Percentiles rank a stretch among this genome's conserved stretches.
Evolutionary conservation across 495 filamentous ascomycete species (phyloP).

Genomic region (Aspergillus homomorphus): DNA sequence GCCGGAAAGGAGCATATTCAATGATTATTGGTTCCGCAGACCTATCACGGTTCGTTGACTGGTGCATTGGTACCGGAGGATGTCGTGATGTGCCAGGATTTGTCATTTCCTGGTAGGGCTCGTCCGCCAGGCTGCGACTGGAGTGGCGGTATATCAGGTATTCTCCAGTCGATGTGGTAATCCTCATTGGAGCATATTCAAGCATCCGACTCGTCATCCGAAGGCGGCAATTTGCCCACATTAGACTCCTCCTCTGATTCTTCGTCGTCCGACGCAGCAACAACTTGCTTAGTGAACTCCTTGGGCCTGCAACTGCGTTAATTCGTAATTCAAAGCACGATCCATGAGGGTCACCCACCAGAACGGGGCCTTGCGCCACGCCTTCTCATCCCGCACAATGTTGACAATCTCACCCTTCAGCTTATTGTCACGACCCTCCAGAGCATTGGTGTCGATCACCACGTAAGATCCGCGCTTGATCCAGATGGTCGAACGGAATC

Average conservation of each 20-base stretch:
- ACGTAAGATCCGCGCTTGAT: constrained; percentile 85
- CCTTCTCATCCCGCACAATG: constrained; percentile 85
- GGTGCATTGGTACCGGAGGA: neutral
- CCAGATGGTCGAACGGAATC: constrained; percentile 89
- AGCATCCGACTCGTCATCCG: constrained; percentile 54
- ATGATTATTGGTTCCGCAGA: constrained; percentile 13
- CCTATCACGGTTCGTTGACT: neutral
- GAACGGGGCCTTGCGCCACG: constrained; percentile 85
- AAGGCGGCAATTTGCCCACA: constrained; percentile 78
- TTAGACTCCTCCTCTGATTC: constrained; percentile 73
- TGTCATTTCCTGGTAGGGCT: neutral
- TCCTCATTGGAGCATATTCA: constrained; percentile 11
- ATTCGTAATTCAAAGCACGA: constrained; percentile 11
- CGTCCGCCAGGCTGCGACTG: neutral
- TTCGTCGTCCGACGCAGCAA: constrained; percentile 41
- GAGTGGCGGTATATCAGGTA: neutral
- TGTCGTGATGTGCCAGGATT: neutral
- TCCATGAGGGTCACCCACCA: constrained; percentile 56
- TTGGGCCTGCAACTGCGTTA: constrained; percentile 60
- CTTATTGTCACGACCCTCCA: constrained; percentile 70
- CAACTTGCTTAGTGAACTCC: constrained; percentile 66
- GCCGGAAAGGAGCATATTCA: constrained; percentile 23
- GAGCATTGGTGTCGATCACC: constrained; percentile 67
- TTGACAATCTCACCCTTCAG: constrained; percentile 88
- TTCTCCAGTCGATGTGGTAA: neutral